Base-by-base conservation (phyloP, 345 rosid genomes). In the Leavenworthia alabamica region DNA sequence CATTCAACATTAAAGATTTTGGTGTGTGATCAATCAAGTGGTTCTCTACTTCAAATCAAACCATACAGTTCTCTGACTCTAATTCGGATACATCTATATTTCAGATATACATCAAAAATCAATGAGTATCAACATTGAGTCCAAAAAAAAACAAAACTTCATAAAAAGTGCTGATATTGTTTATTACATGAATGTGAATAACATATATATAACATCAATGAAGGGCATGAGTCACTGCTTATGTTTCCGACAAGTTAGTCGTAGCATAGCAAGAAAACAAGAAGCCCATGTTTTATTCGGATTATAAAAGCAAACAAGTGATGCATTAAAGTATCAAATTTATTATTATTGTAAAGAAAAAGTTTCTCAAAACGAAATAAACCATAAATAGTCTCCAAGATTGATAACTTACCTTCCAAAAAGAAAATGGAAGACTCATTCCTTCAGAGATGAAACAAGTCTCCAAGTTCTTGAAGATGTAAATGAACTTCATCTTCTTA, bases 401-500 rank as follows among this genome's bases (percentile, higher is more conserved):
- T 47, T 29, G 6, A 24, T 22, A 20, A 20, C 12, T 35, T 24
- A 44, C 40, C 62, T 54, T 55, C 37, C 50, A 19, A 24, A 35
- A 10, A 6, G 1, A 31, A 40, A 26, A 43, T 14, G 35, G 16
- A 45, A 16, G 62, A 66, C 35, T 42, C 12, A 45, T 62, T 4
- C 12, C 54, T 62, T 4, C 6, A 16, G 15, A 55, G 41, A 44
- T 60, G 43, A 43, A 19, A 19, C 35, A 9, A 53, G 63, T 27
- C 49, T 52, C 41, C 26, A 52, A 9, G 35, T 50, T 28, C 22
- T 20, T 42, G 46, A 46, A 20, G 56, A 61, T 4, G 56, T 14
- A 17, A 45, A 53, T 32, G 36, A 40, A 54, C 50, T 69, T 53
- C 13, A 11, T 71, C 66, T 64, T 35, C 42, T 26, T 42, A 9